Evolutionary conservation across 768 basidiomycete genomes (phyloP).

Genomic region (Podaxis carcinomalis): DNA sequence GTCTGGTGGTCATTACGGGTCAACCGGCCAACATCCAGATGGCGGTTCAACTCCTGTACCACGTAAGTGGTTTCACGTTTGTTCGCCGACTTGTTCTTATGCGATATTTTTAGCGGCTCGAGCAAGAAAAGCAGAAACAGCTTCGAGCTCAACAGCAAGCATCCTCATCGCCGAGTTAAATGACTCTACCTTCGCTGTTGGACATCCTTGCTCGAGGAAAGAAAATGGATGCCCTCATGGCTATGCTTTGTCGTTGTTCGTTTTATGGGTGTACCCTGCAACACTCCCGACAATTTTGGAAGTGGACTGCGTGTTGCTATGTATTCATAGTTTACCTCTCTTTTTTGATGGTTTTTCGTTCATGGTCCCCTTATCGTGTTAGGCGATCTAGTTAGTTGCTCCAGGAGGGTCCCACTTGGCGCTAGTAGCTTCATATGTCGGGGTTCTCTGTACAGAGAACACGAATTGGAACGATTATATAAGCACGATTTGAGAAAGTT

Average conservation of each 20-base stretch:
- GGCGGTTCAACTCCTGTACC: constrained; percentile 89
- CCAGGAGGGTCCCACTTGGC: background rate
- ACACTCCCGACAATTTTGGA: background rate
- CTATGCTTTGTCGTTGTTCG: background rate
- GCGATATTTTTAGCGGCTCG: constrained; percentile 54
- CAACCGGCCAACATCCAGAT: constrained; percentile 92
- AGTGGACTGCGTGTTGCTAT: constrained; percentile 6
- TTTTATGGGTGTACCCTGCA: background rate
- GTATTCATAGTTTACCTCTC: constrained; percentile 5
- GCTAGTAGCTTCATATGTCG: background rate
- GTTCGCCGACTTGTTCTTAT: background rate
- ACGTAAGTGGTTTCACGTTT: constrained; percentile 42
- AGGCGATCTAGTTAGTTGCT: background rate
- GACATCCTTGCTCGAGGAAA: background rate
- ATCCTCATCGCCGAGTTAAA: constrained; percentile 7
- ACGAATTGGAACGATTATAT: constrained; percentile 3
- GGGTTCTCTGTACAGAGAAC: background rate
- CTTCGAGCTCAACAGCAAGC: constrained; percentile 34
- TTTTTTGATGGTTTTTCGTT: constrained; percentile 4
- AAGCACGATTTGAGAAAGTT: background rate
- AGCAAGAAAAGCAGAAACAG: constrained; percentile 90
- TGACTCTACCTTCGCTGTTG: background rate
- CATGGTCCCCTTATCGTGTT: constrained; percentile 1
- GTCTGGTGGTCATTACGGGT: constrained; percentile 97
- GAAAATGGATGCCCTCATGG: background rate